Evolutionary conservation across 2,329 filamentous ascomycete genomes (phyloP), one percentile per base, ranked within the genome.

Genomic region (Aureobasidium sp.): DNA sequence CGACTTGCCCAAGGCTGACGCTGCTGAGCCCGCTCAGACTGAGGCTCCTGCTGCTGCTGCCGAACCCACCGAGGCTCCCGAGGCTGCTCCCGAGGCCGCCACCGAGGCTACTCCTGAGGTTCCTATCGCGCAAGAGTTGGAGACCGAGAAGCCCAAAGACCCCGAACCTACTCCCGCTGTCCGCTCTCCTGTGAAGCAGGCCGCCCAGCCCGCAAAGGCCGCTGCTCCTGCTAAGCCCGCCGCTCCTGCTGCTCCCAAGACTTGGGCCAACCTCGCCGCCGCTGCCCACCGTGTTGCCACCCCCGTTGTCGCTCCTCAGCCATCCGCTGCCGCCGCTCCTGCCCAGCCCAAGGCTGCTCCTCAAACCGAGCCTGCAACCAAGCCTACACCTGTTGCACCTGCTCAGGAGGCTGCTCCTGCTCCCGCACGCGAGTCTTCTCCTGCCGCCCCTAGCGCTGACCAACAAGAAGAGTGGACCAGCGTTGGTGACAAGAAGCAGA

Each of bases 381-480:
- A 71, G 27, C 62, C 73, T 41, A 68, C 73, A 48, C 67, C 70
- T 46, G 63, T 71, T 56, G 44, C 68, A 8, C 44, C 66, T 36
- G 64, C 63, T 68, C 51, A 46, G 15, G 42, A 57, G 5, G 71
- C 55, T 29, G 66, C 78, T 52, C 69, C 77, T 51, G 67, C 68
- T 32, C 69, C 71, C 47, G 58, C 71, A n/a, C 68, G 69, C 48
- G 69, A 73, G 27, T 69, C 73, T 44, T 70, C 78, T 32, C 66
- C 74, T 27, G 66, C 74, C 23, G 36, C 57, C 15, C 29, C 51
- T 32, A 29, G 23, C 5, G 37, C 72, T n/a, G 78, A 72, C 65
- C 72, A 70, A 68, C 80, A 84, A 67, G 81, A 88, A 64, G 90
- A 90, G 71, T 99, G 94, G 94, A 93, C 96, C 76, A 93, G 89